Evolutionary conservation across 75 land plant genomes (phyloP), one percentile per base, ranked within the genome.

Genomic region (Sequoia sempervirens): DNA sequence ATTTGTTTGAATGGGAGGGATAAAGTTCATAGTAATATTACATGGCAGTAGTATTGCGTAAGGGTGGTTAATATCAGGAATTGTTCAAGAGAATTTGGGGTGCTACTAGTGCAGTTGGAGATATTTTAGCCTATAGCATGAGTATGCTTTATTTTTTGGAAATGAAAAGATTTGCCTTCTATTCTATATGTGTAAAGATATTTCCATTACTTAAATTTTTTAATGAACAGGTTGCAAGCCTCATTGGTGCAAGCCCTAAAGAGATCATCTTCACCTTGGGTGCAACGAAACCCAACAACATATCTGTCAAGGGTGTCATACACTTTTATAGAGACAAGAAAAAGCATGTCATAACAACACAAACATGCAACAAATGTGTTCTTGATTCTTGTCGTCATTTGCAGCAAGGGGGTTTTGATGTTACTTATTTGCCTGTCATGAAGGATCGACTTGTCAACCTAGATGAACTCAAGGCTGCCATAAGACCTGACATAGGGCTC

Each of bases 321-420:
- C 96, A 89, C 73, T 97, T 97, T 82, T 90, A 92, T 88, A 85
- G 85, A 69, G 95, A 91, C 61, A 92, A 91, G 86, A 96, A 96
- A 90, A 86, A 88, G 68, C 99, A 97, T 80, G 95, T 94, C 30
- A 90, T 97, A 87, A 97, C 99, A 72, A 93, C 98, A 30, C 99
- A 97, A 89, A 97, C 99, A 5, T n/a, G 99, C 96, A 94, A 97
- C 84, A 97, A 97, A 91, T 97, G 99, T 82, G 99, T 97, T 13
- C 89, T 97, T 18, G 99, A 97, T 73, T 97, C 99, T 2, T 97
- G 99, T 91, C 91, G 98, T 23, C 93, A 96, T 82, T 86, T 96
- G 53, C 96, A 96, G 85, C 99, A 97, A 85, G 98, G 96, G 81
- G 99, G 99, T 9, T 97, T 94, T 79, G 96, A 97, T 0, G 92